phyloP scores from a whole-genome alignment of 2,329 filamentous ascomycete species.

The Aureobasidium sp. region DNA sequence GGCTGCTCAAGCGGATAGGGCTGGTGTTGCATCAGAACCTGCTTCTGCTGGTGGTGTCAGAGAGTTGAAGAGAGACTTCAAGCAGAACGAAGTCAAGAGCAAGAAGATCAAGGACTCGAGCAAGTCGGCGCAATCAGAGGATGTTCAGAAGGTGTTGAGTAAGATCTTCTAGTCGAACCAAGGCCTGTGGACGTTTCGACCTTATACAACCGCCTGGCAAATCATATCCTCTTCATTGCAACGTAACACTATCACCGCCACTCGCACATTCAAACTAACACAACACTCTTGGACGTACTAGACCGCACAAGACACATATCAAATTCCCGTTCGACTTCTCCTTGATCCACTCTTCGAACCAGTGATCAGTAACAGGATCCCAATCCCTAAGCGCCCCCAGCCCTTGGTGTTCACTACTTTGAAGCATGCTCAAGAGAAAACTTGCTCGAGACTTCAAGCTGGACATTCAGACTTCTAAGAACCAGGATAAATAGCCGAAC shows the following conservation, averaged over 20 bases:
- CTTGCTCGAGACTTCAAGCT: no score
- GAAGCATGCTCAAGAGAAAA: no score
- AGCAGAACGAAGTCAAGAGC: slow-evolving; percentile 53
- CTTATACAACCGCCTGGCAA: background rate
- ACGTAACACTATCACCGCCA: background rate
- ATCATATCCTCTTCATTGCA: background rate
- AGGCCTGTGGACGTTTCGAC: background rate
- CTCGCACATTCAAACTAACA: no score
- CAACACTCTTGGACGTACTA: background rate
- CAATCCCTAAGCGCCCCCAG: no score
- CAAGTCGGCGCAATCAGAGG: slow-evolving; percentile 40
- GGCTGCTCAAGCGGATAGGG: slow-evolving; percentile 47
- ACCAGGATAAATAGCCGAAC: no score
- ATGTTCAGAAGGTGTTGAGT: slow-evolving; percentile 52
- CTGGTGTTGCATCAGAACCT: slow-evolving; percentile 21
- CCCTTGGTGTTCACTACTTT: no score
- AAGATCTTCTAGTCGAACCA: slow-evolving; percentile 49
- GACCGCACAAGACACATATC: no score
- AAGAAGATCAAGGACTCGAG: slow-evolving; percentile 29
- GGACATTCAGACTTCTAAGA: no score
- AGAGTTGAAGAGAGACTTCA: slow-evolving; percentile 39
- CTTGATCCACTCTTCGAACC: no score
- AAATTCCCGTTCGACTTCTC: no score
- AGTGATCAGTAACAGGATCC: no score
- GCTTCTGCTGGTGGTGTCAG: slow-evolving; percentile 18